Evolutionary conservation across 1,284 basidiomycete species (phyloP).

Genomic region (Lentinula novae-zelandiae): DNA sequence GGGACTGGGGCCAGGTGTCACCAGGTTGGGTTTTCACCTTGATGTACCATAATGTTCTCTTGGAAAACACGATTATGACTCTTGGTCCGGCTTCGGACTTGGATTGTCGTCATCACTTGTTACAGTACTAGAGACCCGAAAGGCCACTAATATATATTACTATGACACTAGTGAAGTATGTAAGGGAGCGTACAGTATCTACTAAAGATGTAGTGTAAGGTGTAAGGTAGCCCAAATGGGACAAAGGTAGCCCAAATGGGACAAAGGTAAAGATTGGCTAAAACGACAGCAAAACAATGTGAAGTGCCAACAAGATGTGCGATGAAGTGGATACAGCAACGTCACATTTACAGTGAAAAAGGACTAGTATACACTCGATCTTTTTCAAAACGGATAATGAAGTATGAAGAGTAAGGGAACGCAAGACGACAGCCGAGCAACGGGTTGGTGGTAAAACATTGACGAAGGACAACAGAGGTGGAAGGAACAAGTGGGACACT

Average conservation of each 20-base stretch:
- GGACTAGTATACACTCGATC: neutral
- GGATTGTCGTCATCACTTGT: no score
- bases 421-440: neutral
- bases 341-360: no score
- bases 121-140: no score
- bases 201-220: neutral
- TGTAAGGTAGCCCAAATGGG: neutral
- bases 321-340: no score
- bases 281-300: neutral
- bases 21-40: neutral
- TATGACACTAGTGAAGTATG: neutral
- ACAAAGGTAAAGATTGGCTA: neutral
- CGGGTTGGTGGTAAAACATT: no score
- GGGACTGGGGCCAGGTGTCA: neutral
- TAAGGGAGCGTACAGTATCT: neutral
- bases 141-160: neutral
- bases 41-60: neutral
- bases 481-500: neutral
- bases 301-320: neutral
- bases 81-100: no score
- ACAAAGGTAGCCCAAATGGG: neutral
- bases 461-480: no score
- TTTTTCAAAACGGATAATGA: neutral
- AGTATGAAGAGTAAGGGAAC: neutral
- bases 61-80: no score